A percentile compares a stretch with the other conserved stretches of the same genome.
Evolutionary conservation across 2,329 filamentous ascomycete species (phyloP).

Genomic region (Blumeria graminis): DNA sequence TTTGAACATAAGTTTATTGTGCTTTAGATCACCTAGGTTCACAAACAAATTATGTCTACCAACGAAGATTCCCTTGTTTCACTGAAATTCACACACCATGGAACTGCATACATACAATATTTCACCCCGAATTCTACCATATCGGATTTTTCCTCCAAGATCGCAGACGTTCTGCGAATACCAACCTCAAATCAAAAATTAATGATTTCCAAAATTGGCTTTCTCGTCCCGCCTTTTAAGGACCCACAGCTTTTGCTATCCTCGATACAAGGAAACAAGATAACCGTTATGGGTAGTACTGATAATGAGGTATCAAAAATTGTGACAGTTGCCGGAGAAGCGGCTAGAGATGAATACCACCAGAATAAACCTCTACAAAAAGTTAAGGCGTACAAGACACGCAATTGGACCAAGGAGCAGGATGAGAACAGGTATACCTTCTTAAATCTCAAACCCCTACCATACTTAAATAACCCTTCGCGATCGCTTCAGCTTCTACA

Average conservation of each 20-base stretch:
- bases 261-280: slow-evolving; percentile 29
- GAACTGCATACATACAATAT: slow-evolving; percentile 20
- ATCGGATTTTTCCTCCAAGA: slow-evolving; percentile 32
- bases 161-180: slow-evolving; percentile 31
- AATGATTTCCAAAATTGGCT: slow-evolving; percentile 37
- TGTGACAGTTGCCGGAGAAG: slow-evolving; percentile 22
- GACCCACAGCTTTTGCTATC: slow-evolving; percentile 26
- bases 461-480: slow-evolving; percentile 52
- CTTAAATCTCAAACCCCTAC: slow-evolving; percentile 46
- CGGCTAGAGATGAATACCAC: slow-evolving; percentile 23
- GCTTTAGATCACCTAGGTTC: too few relatives aligned
- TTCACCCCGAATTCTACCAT: slow-evolving; percentile 24
- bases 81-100: slow-evolving; percentile 24
- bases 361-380: slow-evolving; percentile 14
- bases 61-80: slow-evolving; percentile 16
- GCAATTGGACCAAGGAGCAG: slow-evolving; percentile 21
- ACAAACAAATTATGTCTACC: slow-evolving; percentile 5
- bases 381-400: slow-evolving; percentile 18
- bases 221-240: slow-evolving; percentile 40
- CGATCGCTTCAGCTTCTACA: slow-evolving; percentile 48
- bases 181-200: slow-evolving; percentile 43
- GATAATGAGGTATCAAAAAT: slow-evolving; percentile 33
- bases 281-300: slow-evolving; percentile 40
- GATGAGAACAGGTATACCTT: slow-evolving; percentile 52
- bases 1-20: too few relatives aligned